Percentiles rank a stretch among this genome's conserved stretches.
These are phyloP conservation scores for Tetrahymena elliotti DNA, from an alignment of 73 alveolate genomes.

Conservation along the genomic window DNA sequence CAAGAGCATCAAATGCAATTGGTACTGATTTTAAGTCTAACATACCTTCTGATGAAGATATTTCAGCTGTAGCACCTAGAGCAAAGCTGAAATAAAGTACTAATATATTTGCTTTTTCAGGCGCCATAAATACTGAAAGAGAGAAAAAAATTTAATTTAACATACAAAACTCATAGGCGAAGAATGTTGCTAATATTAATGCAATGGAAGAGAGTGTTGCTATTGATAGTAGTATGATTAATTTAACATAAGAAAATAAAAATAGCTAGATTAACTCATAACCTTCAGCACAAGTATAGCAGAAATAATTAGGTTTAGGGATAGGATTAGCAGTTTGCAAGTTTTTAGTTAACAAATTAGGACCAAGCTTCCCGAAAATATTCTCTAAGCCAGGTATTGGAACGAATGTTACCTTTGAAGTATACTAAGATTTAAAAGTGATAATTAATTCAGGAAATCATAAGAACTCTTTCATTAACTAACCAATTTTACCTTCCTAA, in stretches of 20 bases:
- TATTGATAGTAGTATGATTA: not conserved
- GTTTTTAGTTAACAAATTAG: not conserved
- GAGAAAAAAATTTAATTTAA: not conserved
- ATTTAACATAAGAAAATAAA: not conserved
- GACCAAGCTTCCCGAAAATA: not conserved
- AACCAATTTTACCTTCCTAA: not conserved
- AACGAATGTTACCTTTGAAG: not conserved
- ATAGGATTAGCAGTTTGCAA: not conserved
- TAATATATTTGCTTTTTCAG: not conserved
- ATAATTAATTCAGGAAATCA: not conserved
- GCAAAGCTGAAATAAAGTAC: not conserved
- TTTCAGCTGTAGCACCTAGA: not conserved
- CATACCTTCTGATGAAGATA: not conserved
- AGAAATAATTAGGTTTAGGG: not conserved
- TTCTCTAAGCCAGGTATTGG: not conserved
- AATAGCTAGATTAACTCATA: not conserved
- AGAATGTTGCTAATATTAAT: not conserved
- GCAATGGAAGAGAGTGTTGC: not conserved
- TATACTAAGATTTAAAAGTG: not conserved
- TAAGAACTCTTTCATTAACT: not conserved
- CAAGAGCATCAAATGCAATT: not conserved
- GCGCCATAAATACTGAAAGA: not conserved
- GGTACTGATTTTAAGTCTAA: not conserved
- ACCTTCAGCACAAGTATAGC: not conserved
- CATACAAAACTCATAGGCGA: not conserved